These are phyloP conservation scores for Gnetum montanum DNA, from an alignment of 75 land plant genomes.

Conservation along the genomic window DNA sequence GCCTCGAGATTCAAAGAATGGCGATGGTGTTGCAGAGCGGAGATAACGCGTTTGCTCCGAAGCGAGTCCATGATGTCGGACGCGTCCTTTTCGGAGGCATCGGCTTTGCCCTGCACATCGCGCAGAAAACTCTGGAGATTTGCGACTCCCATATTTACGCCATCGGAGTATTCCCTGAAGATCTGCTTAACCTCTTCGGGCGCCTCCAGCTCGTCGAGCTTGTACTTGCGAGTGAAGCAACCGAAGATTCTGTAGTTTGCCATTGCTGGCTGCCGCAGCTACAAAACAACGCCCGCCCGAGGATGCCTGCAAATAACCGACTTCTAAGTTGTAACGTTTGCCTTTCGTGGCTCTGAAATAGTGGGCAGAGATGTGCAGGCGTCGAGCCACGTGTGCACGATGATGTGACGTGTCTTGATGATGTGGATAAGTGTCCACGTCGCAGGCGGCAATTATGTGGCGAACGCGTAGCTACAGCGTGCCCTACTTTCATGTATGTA, in stretches of 20 bases:
- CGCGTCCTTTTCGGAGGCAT: conserved; percentile 31
- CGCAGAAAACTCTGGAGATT: conserved; percentile 29
- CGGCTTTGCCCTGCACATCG: conserved; percentile 26
- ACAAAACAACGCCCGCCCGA: not conserved
- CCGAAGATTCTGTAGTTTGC: conserved; percentile 35
- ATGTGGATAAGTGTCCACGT: too few species aligned
- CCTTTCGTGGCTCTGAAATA: too few species aligned
- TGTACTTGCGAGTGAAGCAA: conserved; percentile 43
- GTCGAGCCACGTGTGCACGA: too few species aligned
- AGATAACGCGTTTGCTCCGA: conserved; percentile 1
- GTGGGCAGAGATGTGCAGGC: too few species aligned
- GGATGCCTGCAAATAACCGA: too few species aligned
- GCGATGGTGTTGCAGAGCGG: not conserved
- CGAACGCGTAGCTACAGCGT: too few species aligned
- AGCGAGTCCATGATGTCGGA: conserved; percentile 17
- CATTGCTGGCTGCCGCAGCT: not conserved
- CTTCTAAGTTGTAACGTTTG: too few species aligned
- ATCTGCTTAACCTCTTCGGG: conserved; percentile 42
- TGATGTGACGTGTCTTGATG: too few species aligned
- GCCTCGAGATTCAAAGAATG: conserved; percentile 20
- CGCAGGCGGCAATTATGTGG: too few species aligned
- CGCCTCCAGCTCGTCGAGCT: conserved; percentile 21
- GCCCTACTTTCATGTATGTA: too few species aligned
- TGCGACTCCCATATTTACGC: conserved; percentile 19
- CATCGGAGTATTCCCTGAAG: conserved; percentile 31